phyloP scores from a whole-genome alignment of 768 basidiomycete genomes.

The Serendipita vermifera region DNA sequence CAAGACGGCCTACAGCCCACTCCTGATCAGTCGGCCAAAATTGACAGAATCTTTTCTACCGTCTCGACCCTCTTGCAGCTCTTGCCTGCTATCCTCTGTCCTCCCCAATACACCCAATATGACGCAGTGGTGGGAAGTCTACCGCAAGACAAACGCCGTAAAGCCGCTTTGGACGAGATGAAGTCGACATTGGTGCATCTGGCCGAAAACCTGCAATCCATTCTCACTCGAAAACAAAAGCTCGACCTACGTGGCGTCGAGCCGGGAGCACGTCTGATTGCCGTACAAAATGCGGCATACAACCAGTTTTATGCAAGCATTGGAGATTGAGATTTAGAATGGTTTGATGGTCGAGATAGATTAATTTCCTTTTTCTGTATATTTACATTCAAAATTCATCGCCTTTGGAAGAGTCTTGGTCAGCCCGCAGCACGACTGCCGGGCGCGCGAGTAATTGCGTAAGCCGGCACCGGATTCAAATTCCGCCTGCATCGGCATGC shows the following conservation, averaged over 20 bases:
- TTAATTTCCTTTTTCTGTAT: no score
- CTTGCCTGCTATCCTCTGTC: background rate
- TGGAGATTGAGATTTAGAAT: background rate
- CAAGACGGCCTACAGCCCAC: background rate
- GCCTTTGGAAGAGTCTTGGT: no score
- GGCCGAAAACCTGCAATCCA: background rate
- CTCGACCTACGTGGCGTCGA: conserved; percentile 1
- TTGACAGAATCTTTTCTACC: background rate
- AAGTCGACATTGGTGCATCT: background rate
- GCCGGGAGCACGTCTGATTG: background rate
- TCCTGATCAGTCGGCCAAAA: background rate
- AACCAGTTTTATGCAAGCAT: background rate
- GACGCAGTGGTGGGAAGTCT: background rate
- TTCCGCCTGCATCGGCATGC: no score
- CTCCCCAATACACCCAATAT: background rate
- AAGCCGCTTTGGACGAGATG: conserved; percentile 8
- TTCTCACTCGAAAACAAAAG: background rate
- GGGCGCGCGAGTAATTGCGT: no score
- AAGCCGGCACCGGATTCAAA: no score
- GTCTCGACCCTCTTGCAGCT: conserved; percentile 1
- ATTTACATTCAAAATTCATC: no score
- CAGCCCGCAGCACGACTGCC: no score
- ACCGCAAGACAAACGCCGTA: background rate
- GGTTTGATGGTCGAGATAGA: no score
- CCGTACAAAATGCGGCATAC: background rate